Base-by-base conservation (phyloP, 306 rosid genomes). In the Pyrus betulifolia region DNA sequence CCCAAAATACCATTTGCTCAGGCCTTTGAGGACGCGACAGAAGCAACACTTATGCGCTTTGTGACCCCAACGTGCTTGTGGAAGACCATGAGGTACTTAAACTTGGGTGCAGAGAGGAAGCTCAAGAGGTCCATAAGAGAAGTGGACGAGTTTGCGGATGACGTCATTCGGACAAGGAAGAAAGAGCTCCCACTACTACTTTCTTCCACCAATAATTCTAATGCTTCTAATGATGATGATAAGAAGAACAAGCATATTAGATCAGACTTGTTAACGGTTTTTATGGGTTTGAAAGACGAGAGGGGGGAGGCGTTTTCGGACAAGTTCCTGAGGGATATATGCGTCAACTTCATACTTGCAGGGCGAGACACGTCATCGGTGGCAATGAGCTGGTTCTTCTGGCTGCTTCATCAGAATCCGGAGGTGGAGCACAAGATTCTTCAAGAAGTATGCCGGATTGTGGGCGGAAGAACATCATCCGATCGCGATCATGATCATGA, bases 291-390 rank as follows among this genome's bases (percentile, higher is more conserved):
- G 70, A 89, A 82, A 78, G 92, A 95, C 71, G 98, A 95, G 82
- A 75, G 72, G 22, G 95, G 96, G 55, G 60, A 80, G 44, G 51
- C 85, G 4, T 92, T 85, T 83, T 87, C 95, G 1, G 90, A 89
- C 75, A 89, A 89, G 93, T 90, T 95, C 78, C 78, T 95, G 80
- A 89, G 96, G 77, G 98, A 95, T 73, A 92, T 95, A 38, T 95
- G 98, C 72, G 98, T 95, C 51, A 95, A 95, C 72, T 92, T 95
- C 78, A 89, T 95, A 49, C 80, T 95, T 18, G 98, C 98, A 3
- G 98, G 98, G 52, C 85, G 98, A 65, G 98, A 95, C 81, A 95
- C 98, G 35, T 95, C 98, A 67, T 95, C 98, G 3, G 98, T 95
- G 22, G 98, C 98, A 17, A 64, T 95, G 84, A 92, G 93, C 80